Evolutionary conservation across 139 green algal genomes (phyloP).

Genomic region (Chlamydomonas schloesseri): DNA sequence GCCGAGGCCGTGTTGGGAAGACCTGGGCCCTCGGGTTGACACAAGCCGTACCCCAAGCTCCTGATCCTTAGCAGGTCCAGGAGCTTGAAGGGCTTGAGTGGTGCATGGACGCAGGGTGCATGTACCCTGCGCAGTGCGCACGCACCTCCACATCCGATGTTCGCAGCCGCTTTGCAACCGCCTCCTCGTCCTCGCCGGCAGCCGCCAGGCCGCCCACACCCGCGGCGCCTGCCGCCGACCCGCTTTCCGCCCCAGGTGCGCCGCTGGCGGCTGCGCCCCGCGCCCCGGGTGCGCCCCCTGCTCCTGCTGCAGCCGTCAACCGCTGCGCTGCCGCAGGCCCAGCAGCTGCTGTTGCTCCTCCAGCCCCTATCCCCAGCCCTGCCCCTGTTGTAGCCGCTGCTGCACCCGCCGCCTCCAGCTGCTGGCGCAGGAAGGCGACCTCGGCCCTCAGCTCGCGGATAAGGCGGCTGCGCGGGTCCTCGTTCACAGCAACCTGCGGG

Average conservation of each 20-base stretch:
- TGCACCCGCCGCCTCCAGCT: conserved; percentile 42
- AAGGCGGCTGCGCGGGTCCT: conserved; percentile 66
- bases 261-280: neutral
- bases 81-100: too few species aligned
- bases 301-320: too few species aligned
- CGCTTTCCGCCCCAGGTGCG: too few species aligned
- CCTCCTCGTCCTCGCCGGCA: neutral
- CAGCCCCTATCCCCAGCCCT: too few species aligned
- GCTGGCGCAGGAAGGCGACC: conserved; percentile 58
- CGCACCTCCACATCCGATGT: conserved; percentile 33
- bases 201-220: neutral
- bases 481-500: conserved; percentile 62
- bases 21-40: too few species aligned
- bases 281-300: too few species aligned
- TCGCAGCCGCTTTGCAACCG: neutral
- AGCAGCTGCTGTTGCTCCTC: neutral
- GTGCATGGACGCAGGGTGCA: too few species aligned
- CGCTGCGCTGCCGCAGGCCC: neutral
- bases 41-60: too few species aligned
- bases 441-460: conserved; percentile 68
- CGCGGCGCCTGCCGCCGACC: neutral
- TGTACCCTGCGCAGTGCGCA: too few species aligned
- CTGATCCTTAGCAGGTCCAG: too few species aligned
- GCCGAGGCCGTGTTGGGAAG: too few species aligned
- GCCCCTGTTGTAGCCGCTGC: too few species aligned